Evolutionary conservation across 805 yeast species (phyloP).

Genomic region (Suhomyces emberorum): DNA sequence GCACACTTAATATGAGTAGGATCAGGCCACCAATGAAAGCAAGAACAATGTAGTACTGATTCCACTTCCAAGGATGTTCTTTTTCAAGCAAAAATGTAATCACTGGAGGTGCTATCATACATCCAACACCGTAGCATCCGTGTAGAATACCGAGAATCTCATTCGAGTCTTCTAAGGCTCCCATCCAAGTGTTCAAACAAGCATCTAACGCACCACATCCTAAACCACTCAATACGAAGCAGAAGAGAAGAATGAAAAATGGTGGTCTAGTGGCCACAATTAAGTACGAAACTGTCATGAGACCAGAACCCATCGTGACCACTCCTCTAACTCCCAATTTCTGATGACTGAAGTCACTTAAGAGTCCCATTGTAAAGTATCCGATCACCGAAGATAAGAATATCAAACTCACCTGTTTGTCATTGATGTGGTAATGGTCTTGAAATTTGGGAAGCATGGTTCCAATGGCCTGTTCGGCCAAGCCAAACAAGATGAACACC

Average conservation of each 20-base stretch:
- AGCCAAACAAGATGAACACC: conserved; percentile 47
- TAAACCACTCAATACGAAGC: conserved; percentile 46
- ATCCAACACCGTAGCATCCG: conserved; percentile 53
- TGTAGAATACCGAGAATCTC: conserved; percentile 51
- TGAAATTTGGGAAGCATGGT: conserved; percentile 54
- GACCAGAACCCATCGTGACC: conserved; percentile 28
- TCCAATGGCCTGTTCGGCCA: conserved; percentile 61
- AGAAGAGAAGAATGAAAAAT: conserved; percentile 34
- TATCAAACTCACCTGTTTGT: conserved; percentile 46
- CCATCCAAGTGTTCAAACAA: conserved; percentile 52
- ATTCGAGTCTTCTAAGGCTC: conserved; percentile 44
- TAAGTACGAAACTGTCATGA: conserved; percentile 37
- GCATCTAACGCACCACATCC: conserved; percentile 60
- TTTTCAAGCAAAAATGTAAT: conserved; percentile 39
- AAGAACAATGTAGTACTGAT: conserved; percentile 42
- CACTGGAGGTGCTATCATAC: conserved; percentile 48
- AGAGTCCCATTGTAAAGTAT: conserved; percentile 50
- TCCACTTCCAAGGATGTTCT: conserved; percentile 46
- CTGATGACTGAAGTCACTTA: conserved; percentile 41
- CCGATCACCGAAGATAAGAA: conserved; percentile 55
- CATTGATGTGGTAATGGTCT: conserved; percentile 44
- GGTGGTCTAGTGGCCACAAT: conserved; percentile 42
- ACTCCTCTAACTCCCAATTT: conserved; percentile 49
- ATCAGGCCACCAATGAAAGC: conserved; percentile 21
- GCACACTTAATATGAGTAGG: conserved; percentile 19